Evolutionary conservation across 2,329 filamentous ascomycete species (phyloP), one percentile per base, ranked within the genome.

Genomic region (Trichoderma arundinaceum): DNA sequence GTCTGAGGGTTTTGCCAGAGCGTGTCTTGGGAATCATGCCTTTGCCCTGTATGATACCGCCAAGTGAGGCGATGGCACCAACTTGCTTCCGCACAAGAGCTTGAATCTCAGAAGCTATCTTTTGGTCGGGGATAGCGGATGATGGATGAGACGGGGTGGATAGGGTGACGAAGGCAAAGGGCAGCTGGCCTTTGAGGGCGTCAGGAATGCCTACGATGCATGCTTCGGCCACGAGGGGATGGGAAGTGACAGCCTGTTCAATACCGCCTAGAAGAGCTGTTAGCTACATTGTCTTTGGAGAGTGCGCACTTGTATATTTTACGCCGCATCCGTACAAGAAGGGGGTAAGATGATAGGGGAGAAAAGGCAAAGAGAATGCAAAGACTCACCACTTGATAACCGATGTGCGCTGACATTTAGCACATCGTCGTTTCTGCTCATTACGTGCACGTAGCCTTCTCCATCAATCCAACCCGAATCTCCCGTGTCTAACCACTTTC

Each of bases 391-490:
- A 10, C 93, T 97, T 69, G 91, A 94, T 68, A 97, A 89, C 13
- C 94, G 87, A 79, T 97, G 94, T 5, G 94, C 93, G 46, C 93
- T 94, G n/a, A 97, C 94, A 74, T 97, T 97, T 74, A 97, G 93
- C 67, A 97, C 90, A 76, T 97, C 94, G 79, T 97, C 94, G 38
- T 81, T 83, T 46, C 87, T 79, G 46, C 84, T 84, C 86, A 89
- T 88, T 70, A 89, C 86, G 69, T 86, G 84, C 46, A 89, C 83
- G 71, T 88, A 88, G 4, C 86, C 86, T 46, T 94, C 89, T 13
- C 84, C 76, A 74, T 97, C 94, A 65, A 97, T 88, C 82, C 93
- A 88, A 0, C 94, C 94, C 0, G 92, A 90, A 75, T 98, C 94
- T 2, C 94, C 94, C 0, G 94, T 97, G 74, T 98, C 94, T 49